A percentile compares a stretch with the other conserved stretches of the same genome.
Evolutionary conservation across 1,284 basidiomycete species (phyloP).

Genomic region (Fistulinella cinereoalba): DNA sequence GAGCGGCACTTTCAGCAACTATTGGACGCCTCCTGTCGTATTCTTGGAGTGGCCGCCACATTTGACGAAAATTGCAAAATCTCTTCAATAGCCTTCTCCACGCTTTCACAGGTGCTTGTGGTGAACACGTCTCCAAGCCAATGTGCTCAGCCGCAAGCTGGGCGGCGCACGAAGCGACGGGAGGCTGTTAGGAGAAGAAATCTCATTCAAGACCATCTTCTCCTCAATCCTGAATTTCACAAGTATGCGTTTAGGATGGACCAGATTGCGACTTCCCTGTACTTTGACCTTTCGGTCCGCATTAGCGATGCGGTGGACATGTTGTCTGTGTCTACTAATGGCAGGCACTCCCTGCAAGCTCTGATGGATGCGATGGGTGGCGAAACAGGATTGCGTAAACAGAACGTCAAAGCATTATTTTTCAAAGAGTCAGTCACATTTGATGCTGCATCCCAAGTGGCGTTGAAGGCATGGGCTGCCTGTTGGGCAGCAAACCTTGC

Average conservation of each 20-base stretch:
- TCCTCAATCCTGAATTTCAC: slow-evolving; percentile 26
- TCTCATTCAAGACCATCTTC: slow-evolving; percentile 30
- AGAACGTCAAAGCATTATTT: slow-evolving; percentile 37
- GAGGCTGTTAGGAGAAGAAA: slow-evolving; percentile 24
- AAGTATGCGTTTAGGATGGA: slow-evolving; percentile 47
- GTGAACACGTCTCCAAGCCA: slow-evolving; percentile 26
- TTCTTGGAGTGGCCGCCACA: slow-evolving; percentile 39
- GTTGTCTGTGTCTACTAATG: slow-evolving; percentile 30
- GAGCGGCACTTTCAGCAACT: slow-evolving; percentile 25
- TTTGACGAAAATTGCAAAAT: slow-evolving; percentile 37
- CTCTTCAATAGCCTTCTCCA: slow-evolving; percentile 38
- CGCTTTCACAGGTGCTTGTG: slow-evolving; percentile 32
- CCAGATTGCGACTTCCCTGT: slow-evolving; percentile 41
- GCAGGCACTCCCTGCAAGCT: slow-evolving; percentile 36
- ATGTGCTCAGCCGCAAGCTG: slow-evolving; percentile 6
- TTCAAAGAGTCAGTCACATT: slow-evolving; percentile 31
- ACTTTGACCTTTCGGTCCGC: slow-evolving; percentile 38
- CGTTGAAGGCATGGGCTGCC: slow-evolving; percentile 46
- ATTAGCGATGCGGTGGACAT: slow-evolving; percentile 46
- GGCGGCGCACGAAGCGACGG: slow-evolving; percentile 4
- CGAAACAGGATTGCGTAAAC: slow-evolving; percentile 27
- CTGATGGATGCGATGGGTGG: slow-evolving; percentile 41
- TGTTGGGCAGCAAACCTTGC: slow-evolving; percentile 30
- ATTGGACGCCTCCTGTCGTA: slow-evolving; percentile 18
- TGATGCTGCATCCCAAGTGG: slow-evolving; percentile 19